Evolutionary conservation across 371 early-diverging fungal species (phyloP), one percentile per base, ranked within the genome.

Genomic region (Mucor sp.): DNA sequence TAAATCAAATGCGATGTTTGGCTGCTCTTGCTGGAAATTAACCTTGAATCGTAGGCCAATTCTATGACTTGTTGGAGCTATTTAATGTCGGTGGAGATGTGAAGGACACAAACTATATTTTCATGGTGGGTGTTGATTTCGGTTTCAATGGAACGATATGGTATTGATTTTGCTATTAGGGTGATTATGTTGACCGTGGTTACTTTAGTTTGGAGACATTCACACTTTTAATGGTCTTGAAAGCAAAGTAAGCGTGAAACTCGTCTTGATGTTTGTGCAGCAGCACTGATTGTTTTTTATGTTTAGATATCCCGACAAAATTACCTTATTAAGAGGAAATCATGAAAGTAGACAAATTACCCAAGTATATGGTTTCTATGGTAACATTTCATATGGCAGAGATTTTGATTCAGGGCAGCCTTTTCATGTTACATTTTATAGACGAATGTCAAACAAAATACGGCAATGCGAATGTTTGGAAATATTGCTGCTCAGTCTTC

Each of bases 171-270:
- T 33, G 32, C 7, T 1, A 21, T 17, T 43, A 82, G 78, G 97
- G 99, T 48, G 99, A 99, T 86, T 99, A 97, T 79, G 99, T 99
- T 47, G 99, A 99, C 82, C 95, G 99, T 69, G 99, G 99, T 17
- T 99, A 97, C 80, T 98, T 99, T 82, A 97, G 97, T 44, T 94
- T 99, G 44, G 99, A 99, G 82, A 99, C 99, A 6, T 95, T 99
- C 58, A 94, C 97, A 17, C 85, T 99, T 59, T 88, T 99, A 33
- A 93, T 99, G 58, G 94, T 94, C 15, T 86, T 98, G 65, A 99
- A 99, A 86, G 94, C 99, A 63, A 94, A 98, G 70, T 94, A 91
- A 84, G 30, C 2, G 37, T 11, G 28, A 19, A 19, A 6, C 19
- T 48, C 23, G 27, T 55, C 37, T 6, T 19, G 27, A 58, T 4